Evolutionary conservation across 1,284 basidiomycete species (phyloP).

Genomic region (Tylopilus sp.): DNA sequence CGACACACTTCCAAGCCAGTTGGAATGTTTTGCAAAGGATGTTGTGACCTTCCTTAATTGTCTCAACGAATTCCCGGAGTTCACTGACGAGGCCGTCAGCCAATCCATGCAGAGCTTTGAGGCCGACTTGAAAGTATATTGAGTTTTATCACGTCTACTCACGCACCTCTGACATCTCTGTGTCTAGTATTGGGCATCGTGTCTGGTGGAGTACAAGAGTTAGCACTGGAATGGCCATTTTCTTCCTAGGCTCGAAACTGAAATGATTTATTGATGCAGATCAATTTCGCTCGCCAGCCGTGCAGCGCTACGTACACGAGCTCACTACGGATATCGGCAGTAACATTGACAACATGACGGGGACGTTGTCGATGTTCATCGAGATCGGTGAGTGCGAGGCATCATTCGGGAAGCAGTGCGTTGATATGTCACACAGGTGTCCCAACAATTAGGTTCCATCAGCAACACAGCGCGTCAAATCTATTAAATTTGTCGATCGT

Average conservation of each 20-base stretch:
- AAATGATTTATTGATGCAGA: conserved; percentile 41
- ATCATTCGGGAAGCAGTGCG: conserved; percentile 25
- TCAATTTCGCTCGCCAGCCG: conserved; percentile 60
- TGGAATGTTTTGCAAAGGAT: conserved; percentile 56
- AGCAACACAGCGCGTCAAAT: conserved; percentile 60
- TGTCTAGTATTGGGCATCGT: conserved; percentile 46
- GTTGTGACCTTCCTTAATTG: conserved; percentile 59
- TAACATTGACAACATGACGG: conserved; percentile 60
- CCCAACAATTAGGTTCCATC: conserved; percentile 65
- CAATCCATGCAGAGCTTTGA: conserved; percentile 58
- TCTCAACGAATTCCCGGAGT: conserved; percentile 64
- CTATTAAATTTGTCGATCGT: conserved; percentile 63
- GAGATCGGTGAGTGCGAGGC: conserved; percentile 55
- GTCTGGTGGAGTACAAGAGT: conserved; percentile 46
- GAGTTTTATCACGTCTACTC: conserved; percentile 7
- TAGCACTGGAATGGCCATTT: conserved; percentile 22
- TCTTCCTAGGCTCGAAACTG: conserved; percentile 18
- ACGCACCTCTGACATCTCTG: conserved; percentile 23
- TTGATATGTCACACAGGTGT: conserved; percentile 53
- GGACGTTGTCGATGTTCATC: conserved; percentile 58
- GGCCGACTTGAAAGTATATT: conserved; percentile 56
- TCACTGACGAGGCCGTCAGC: conserved; percentile 62
- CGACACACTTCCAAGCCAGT: conserved; percentile 45
- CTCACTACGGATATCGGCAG: conserved; percentile 60
- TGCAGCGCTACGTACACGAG: conserved; percentile 62